A percentile compares a stretch with the other conserved stretches of the same genome.
These are phyloP conservation scores for Clitopilus hobsonii DNA, from an alignment of 768 basidiomycete species.

Conservation along the genomic window DNA sequence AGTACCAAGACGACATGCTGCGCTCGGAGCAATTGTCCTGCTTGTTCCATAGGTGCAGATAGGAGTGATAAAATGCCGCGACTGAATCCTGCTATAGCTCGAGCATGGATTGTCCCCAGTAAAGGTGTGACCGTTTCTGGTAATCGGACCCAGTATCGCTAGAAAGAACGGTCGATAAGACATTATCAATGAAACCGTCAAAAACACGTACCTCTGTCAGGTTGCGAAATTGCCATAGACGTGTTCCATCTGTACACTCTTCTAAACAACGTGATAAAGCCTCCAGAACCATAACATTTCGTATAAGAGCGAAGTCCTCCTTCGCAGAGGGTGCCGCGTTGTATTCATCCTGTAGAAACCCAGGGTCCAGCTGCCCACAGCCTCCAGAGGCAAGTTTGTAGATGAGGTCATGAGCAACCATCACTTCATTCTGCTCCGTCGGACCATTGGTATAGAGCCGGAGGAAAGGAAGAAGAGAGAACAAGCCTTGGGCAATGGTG, in stretches of 20 bases:
- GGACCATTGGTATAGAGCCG: conserved; percentile 8
- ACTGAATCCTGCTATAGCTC: conserved; percentile 37
- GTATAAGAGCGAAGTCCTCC: conserved; percentile 27
- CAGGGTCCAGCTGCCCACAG: conserved; percentile 43
- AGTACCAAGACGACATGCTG: conserved; percentile 31
- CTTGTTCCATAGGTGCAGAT: conserved; percentile 13
- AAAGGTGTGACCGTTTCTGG: conserved; percentile 37
- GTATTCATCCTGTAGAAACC: conserved; percentile 48
- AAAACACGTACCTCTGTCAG: conserved; percentile 40
- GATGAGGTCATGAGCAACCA: conserved; percentile 37
- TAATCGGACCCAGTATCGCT: conserved; percentile 50
- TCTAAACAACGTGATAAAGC: conserved; percentile 50
- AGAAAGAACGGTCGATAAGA: conserved; percentile 1
- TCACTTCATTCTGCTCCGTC: conserved; percentile 23
- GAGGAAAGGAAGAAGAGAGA: conserved; percentile 40
- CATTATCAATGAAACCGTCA: background rate
- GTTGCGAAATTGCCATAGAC: conserved; percentile 47
- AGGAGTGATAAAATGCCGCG: conserved; percentile 16
- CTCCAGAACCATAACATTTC: conserved; percentile 36
- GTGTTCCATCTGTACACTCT: conserved; percentile 35
- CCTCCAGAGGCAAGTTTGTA: conserved; percentile 38
- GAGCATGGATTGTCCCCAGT: conserved; percentile 39
- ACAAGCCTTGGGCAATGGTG: conserved; percentile 46
- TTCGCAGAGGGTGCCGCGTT: conserved; percentile 31
- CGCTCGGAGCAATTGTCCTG: conserved; percentile 15